phyloP scores from a whole-genome alignment of 352 stramenopile genomes.

The Blastocystis sp. region DNA sequence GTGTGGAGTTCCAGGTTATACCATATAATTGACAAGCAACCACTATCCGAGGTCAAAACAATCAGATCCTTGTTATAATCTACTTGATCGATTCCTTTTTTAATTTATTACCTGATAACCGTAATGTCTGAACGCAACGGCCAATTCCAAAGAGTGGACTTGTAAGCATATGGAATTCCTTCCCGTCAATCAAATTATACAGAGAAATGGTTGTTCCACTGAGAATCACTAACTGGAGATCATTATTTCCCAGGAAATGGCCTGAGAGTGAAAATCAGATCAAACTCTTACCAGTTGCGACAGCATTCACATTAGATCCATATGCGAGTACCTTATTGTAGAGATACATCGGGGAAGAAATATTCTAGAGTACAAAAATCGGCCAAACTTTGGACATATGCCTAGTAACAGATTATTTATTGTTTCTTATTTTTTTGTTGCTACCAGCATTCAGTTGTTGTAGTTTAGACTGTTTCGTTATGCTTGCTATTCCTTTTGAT shows the following conservation, averaged over 20 bases:
- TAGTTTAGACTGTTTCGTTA: not conserved
- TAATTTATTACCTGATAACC: not conserved
- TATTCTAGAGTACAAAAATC: not conserved
- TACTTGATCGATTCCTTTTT: not conserved
- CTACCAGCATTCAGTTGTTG: not conserved
- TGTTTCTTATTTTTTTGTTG: not conserved
- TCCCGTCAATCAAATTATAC: not conserved
- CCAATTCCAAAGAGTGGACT: not conserved
- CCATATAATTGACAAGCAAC: slow-evolving; percentile 27
- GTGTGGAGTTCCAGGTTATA: not conserved
- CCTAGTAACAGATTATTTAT: not conserved
- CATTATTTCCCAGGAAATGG: slow-evolving; percentile 20
- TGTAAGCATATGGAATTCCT: not conserved
- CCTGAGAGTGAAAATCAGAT: not conserved
- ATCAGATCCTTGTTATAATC: slow-evolving; percentile 35
- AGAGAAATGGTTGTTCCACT: not conserved
- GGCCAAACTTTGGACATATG: not conserved
- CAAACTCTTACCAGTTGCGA: not conserved
- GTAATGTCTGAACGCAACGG: not conserved
- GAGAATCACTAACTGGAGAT: slow-evolving; percentile 11
- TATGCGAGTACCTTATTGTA: not conserved
- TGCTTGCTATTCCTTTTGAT: not conserved
- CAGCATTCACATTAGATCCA: not conserved
- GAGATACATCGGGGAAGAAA: not conserved
- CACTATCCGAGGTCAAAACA: slow-evolving; percentile 47